Evolutionary conservation across 2,329 filamentous ascomycete genomes (phyloP), one percentile per base, ranked within the genome.

Genomic region (Alternaria atra): DNA sequence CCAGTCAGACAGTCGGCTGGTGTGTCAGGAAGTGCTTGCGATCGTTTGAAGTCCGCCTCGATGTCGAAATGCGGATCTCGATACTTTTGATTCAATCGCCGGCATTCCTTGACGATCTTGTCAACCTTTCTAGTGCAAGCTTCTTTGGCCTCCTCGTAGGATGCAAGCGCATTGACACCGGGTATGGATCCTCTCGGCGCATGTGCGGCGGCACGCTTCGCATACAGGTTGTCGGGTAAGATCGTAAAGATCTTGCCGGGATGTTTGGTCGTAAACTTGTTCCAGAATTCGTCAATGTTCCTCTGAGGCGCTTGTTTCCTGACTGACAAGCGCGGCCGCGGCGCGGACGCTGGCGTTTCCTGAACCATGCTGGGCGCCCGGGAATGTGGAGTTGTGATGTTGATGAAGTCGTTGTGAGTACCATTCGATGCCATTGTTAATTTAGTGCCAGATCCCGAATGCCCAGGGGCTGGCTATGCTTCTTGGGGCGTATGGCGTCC

Each of bases 11-110:
- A 88, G 69, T 87, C 82, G 48, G 75, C 70, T 29, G 71, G 77
- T 42, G 64, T 75, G 5, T 79, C 74, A 12, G 71, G 70, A 40
- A 59, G 63, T 6, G 69, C 63, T 52, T 78, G 74, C 15, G 70
- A 74, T 46, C 71, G 72, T 79, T 92, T 91, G 63, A 93, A 83
- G 75, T 94, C 91, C 37, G 86, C 82, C 73, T 95, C 92, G 52
- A 97, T 88, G 74, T 97, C 91, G 73, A 97, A 97, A 76, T 95
- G 89, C n/a, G 89, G 87, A 73, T 96, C 92, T 15, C 90, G 86
- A 74, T 96, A 97, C 77, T 93, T 94, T 72, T 93, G 90, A 77
- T 97, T 97, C 58, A 93, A 83, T 8, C 91, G 86, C 23, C 88
- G 84, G 75, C 92, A 96, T 70, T 89, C 86, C 58, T 81, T 82